Evolutionary conservation across 495 filamentous ascomycete genomes (phyloP).

Genomic region (Platismatia glauca): DNA sequence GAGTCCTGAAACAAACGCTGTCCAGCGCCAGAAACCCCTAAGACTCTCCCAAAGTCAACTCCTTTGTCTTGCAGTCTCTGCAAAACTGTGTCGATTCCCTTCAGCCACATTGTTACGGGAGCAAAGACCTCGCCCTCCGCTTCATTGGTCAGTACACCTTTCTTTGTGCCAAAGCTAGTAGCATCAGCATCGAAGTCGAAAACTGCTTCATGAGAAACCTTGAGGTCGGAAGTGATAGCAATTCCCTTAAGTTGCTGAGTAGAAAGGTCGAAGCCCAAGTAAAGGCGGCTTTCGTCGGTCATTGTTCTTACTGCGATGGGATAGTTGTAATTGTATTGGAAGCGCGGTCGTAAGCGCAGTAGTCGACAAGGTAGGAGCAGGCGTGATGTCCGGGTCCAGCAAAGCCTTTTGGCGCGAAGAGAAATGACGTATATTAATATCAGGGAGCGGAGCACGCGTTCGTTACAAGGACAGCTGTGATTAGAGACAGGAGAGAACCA

Average conservation of each 20-base stretch:
- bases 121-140: slow-evolving; percentile 80
- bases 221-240: slow-evolving; percentile 69
- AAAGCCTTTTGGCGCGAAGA: neutral
- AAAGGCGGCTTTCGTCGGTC: slow-evolving; percentile 50
- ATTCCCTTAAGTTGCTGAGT: slow-evolving; percentile 95
- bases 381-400: neutral
- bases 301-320: slow-evolving; percentile 24
- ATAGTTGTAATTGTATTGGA: neutral
- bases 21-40: slow-evolving; percentile 81
- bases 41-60: slow-evolving; percentile 66
- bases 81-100: slow-evolving; percentile 80
- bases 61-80: slow-evolving; percentile 59
- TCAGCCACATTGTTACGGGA: slow-evolving; percentile 88
- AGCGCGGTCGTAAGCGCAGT: neutral
- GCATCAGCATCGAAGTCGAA: slow-evolving; percentile 72
- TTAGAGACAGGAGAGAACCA: neutral
- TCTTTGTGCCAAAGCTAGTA: slow-evolving; percentile 60
- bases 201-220: slow-evolving; percentile 65
- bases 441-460: neutral
- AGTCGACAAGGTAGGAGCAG: neutral
- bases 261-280: slow-evolving; percentile 90
- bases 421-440: neutral
- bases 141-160: slow-evolving; percentile 78
- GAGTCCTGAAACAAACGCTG: slow-evolving; percentile 41
- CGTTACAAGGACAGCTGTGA: neutral